phyloP scores from a whole-genome alignment of 1,284 basidiomycete genomes.

The Sanghuangporus sanghuang region DNA sequence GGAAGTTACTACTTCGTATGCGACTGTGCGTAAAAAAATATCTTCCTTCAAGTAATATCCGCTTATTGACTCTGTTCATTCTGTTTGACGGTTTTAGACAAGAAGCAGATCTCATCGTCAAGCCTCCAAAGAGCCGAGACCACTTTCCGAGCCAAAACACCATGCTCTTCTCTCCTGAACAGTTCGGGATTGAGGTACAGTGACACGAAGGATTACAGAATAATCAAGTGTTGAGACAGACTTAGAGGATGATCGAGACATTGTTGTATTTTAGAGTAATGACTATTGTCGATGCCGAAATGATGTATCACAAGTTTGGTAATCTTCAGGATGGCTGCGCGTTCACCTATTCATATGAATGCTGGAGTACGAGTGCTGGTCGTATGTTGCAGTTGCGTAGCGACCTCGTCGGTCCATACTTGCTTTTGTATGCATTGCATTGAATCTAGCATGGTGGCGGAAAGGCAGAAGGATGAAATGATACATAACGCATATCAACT shows the following conservation, averaged over 20 bases:
- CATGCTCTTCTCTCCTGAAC: background rate
- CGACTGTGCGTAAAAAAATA: conserved; percentile 10
- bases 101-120: conserved; percentile 61
- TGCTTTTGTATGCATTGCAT: background rate
- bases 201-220: background rate
- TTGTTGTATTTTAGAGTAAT: no score
- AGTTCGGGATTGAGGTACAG: background rate
- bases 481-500: background rate
- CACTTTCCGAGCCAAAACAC: background rate
- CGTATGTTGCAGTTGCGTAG: background rate
- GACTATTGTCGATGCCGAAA: no score
- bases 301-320: no score
- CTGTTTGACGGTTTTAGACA: conserved; percentile 37
- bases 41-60: no score
- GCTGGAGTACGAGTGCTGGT: no score
- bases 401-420: conserved; percentile 4
- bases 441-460: background rate
- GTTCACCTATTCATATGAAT: no score
- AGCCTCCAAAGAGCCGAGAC: conserved; percentile 32
- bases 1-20: conserved; percentile 74
- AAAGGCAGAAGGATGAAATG: background rate
- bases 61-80: no score
- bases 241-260: no score
- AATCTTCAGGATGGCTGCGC: no score
- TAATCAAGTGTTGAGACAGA: no score